Conservation (phyloP, 1,139 yeast genomes). For the Saccharomyces hybrid region DNA sequence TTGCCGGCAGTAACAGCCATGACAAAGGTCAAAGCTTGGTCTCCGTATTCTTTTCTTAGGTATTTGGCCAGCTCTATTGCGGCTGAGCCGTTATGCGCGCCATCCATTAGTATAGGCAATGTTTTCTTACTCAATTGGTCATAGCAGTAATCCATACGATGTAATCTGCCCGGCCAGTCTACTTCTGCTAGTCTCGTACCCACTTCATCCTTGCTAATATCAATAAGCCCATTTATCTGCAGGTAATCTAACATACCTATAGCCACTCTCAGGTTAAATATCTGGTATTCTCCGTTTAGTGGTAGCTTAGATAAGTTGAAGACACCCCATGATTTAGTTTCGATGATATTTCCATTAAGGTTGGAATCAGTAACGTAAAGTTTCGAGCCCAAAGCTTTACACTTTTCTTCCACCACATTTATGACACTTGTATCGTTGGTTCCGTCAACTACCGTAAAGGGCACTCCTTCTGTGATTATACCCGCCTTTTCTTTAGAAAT, state of each 20-base stretch:
- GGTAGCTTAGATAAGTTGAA: slow-evolving; percentile 33
- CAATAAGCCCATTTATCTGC: slow-evolving; percentile 15
- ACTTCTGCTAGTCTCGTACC: slow-evolving; percentile 45
- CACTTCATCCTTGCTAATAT: slow-evolving; percentile 33
- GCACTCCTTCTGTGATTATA: slow-evolving; percentile 53
- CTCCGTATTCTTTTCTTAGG: slow-evolving; percentile 28
- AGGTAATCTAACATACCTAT: slow-evolving; percentile 44
- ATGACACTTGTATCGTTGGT: slow-evolving; percentile 51
- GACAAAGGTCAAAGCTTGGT: slow-evolving; percentile 48
- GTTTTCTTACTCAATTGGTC: slow-evolving; percentile 10
- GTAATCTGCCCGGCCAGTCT: slow-evolving; percentile 61
- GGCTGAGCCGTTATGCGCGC: slow-evolving; percentile 88
- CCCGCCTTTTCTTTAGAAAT: slow-evolving; percentile 84
- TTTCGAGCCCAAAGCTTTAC: slow-evolving; percentile 27
- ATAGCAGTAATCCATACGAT: slow-evolving; percentile 32
- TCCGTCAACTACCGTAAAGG: slow-evolving; percentile 62
- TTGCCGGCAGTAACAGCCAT: slow-evolving; percentile 73
- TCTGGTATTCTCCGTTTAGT: slow-evolving; percentile 65
- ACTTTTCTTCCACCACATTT: slow-evolving; percentile 30
- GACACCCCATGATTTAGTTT: slow-evolving; percentile 34
- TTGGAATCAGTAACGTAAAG: slow-evolving; percentile 21
- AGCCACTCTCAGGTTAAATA: slow-evolving; percentile 62
- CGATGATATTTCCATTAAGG: slow-evolving; percentile 4
- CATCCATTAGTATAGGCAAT: slow-evolving; percentile 57
- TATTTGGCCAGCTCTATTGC: slow-evolving; percentile 56